phyloP scores from a whole-genome alignment of 306 rosid species.

The Vigna mungo region DNA sequence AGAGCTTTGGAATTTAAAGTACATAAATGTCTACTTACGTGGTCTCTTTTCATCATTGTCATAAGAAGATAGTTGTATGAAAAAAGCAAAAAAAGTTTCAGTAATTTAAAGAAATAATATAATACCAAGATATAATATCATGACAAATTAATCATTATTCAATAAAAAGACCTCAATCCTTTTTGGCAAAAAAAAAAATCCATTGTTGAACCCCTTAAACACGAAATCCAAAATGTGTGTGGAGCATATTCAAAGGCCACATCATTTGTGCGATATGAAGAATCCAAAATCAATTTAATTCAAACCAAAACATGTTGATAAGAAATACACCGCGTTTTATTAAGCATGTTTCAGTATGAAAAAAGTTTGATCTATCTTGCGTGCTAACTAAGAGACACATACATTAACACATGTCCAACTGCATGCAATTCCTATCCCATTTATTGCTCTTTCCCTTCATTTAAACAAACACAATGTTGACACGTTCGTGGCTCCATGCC shows the following conservation, averaged over 20 bases:
- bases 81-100: background rate
- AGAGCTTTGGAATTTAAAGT: too few species aligned
- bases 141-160: too few species aligned
- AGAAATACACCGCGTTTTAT: background rate
- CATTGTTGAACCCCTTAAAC: too few species aligned
- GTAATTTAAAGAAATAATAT: too few species aligned
- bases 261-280: too few species aligned
- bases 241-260: too few species aligned
- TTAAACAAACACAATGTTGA: background rate
- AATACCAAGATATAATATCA: too few species aligned
- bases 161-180: too few species aligned
- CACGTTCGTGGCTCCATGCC: too few species aligned
- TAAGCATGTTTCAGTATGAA: background rate
- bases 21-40: background rate
- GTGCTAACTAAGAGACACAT: background rate
- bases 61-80: background rate
- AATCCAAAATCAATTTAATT: too few species aligned
- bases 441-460: background rate
- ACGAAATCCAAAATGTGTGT: too few species aligned
- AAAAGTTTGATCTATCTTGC: background rate
- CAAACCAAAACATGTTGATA: background rate
- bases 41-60: background rate
- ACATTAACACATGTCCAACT: slow-evolving; percentile 11
- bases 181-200: background rate
- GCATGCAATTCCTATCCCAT: background rate